Conservation (phyloP, 2,329 filamentous ascomycete species). For the Lasiodiplodia gonubiensis region DNA sequence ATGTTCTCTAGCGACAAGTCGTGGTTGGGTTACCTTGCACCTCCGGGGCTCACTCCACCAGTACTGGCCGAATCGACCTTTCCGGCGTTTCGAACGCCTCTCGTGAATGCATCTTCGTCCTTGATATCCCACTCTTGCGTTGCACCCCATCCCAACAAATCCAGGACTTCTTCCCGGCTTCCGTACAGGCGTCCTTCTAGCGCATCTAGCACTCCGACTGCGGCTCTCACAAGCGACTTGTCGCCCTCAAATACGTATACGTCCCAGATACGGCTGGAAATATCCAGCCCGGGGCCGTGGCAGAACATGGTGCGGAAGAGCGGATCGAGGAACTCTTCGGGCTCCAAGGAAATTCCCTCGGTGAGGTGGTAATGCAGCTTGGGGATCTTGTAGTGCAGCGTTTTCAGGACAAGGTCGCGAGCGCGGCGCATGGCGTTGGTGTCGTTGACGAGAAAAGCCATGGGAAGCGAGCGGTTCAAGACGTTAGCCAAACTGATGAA, state of each 20-base stretch:
- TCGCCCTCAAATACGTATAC: conserved; percentile 85
- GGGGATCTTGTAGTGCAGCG: conserved; percentile 68
- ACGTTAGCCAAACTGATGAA: conserved; percentile 78
- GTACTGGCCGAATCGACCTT: conserved; percentile 35
- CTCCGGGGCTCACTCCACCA: conserved; percentile 21
- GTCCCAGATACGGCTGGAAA: conserved; percentile 77
- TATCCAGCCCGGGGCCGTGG: conserved; percentile 68
- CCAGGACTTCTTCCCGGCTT: conserved; percentile 50
- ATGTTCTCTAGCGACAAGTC: not conserved
- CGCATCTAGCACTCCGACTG: conserved; percentile 66
- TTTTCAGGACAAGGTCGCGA: conserved; percentile 72
- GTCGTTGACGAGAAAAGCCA: conserved; percentile 77
- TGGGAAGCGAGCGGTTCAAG: conserved; percentile 74
- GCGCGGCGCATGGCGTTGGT: conserved; percentile 70
- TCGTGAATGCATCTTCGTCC: conserved; percentile 49
- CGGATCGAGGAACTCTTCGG: conserved; percentile 60
- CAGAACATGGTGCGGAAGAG: conserved; percentile 69
- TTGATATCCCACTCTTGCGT: conserved; percentile 39
- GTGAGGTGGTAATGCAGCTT: conserved; percentile 69
- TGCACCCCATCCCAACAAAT: conserved; percentile 49
- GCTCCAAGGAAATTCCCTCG: conserved; percentile 50
- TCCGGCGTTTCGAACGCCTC: conserved; percentile 44
- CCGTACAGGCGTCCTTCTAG: conserved; percentile 60
- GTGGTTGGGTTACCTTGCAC: conserved; percentile 2
- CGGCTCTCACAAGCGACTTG: conserved; percentile 70